Conservation (phyloP, 495 filamentous ascomycete genomes). For the Podospora sp. region DNA sequence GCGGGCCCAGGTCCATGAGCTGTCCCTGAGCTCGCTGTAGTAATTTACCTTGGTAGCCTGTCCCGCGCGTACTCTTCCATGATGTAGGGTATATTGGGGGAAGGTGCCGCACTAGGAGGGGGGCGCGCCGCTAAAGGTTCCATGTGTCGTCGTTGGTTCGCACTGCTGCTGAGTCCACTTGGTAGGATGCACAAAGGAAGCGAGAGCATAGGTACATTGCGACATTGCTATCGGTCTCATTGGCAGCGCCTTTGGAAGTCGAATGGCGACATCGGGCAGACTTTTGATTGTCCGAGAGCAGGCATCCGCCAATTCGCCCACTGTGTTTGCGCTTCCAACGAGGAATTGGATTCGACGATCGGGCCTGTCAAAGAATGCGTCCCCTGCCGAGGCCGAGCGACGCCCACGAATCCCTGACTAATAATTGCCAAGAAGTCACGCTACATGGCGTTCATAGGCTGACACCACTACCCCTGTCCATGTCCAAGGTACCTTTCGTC, state of each 20-base stretch:
- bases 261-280: not conserved
- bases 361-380: slow-evolving; percentile 27
- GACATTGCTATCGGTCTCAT: slow-evolving; percentile 3
- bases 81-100: not conserved
- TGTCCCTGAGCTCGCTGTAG: not conserved
- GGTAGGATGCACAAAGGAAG: not conserved
- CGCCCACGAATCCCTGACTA: slow-evolving; percentile 28
- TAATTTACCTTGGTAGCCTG: not conserved
- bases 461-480: slow-evolving; percentile 19
- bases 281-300: slow-evolving; percentile 13
- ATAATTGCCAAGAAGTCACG: slow-evolving; percentile 28
- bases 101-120: not conserved
- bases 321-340: slow-evolving; percentile 19
- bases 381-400: slow-evolving; percentile 24
- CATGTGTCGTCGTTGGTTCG: no score
- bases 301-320: slow-evolving; percentile 8
- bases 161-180: no score
- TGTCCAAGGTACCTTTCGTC: slow-evolving; percentile 19
- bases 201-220: slow-evolving; percentile 4
- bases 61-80: not conserved
- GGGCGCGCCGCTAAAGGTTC: no score
- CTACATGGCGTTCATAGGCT: slow-evolving; percentile 23
- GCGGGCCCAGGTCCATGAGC: slow-evolving; percentile 1
- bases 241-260: not conserved
- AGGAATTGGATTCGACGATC: slow-evolving; percentile 23